Evolutionary conservation across 352 stramenopile genomes (phyloP).

Genomic region (Phytophthora sp.): DNA sequence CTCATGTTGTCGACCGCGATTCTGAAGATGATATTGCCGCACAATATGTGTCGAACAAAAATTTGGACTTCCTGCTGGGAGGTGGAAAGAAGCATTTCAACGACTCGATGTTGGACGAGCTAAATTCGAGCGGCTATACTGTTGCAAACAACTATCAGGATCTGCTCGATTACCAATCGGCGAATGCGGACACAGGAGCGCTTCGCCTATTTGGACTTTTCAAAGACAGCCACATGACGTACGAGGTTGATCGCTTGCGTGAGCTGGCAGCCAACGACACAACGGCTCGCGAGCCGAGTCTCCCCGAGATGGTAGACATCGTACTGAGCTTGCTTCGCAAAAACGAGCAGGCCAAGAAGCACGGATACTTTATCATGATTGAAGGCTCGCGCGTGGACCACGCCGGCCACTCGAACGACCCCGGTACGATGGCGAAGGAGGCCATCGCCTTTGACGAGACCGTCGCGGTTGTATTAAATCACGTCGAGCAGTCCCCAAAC

Average conservation of each 20-base stretch:
- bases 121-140: slow-evolving; percentile 51
- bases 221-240: slow-evolving; percentile 69
- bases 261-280: slow-evolving; percentile 41
- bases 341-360: slow-evolving; percentile 70
- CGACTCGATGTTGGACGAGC: slow-evolving; percentile 46
- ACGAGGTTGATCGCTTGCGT: slow-evolving; percentile 66
- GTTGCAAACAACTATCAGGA: slow-evolving; percentile 65
- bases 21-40: slow-evolving; percentile 61
- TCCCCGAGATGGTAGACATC: slow-evolving; percentile 69
- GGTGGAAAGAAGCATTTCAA: slow-evolving; percentile 63
- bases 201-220: slow-evolving; percentile 69
- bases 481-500: slow-evolving; percentile 52
- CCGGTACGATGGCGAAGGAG: slow-evolving; percentile 69
- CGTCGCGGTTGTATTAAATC: slow-evolving; percentile 65
- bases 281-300: slow-evolving; percentile 55
- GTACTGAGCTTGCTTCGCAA: slow-evolving; percentile 66
- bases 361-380: slow-evolving; percentile 81
- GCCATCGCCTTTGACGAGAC: slow-evolving; percentile 77
- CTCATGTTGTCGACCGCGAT: slow-evolving; percentile 61
- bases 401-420: slow-evolving; percentile 71
- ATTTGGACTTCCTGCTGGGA: slow-evolving; percentile 68
- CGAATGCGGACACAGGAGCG: slow-evolving; percentile 52
- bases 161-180: slow-evolving; percentile 57
- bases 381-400: slow-evolving; percentile 75
- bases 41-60: slow-evolving; percentile 72